Evolutionary conservation across 2,329 filamentous ascomycete genomes (phyloP), one percentile per base, ranked within the genome.

Genomic region (Paecilomyces niveus): DNA sequence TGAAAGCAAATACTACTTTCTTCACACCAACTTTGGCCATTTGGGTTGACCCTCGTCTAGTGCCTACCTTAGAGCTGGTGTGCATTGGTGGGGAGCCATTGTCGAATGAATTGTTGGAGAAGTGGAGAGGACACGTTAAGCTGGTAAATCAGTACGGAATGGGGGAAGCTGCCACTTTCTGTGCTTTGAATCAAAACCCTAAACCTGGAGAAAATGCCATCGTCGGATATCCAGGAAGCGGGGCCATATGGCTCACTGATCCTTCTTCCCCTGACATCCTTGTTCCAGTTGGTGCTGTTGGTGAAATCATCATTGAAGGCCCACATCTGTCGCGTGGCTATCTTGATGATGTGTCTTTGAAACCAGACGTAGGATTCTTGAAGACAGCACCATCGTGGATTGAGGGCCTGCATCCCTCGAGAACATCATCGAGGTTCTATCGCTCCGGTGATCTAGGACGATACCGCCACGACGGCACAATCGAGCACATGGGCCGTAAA

Each of bases 271-370:
- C 64, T 0, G 58, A 65, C 24, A 63, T 57, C 9, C 58, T 67
- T 1, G 58, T 66, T 31, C 69, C 69, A 1, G 56, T 70, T 15
- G 69, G 69, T 8, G 68, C 67, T 2, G 59, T 70, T 0, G 69
- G 69, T 2, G 69, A 71, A 54, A 59, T 71, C 4, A 51, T 71
- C 2, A 62, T 71, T 8, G 68, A 71, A 57, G 69, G 69, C 0
- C 65, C 68, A 0, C 66, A 69, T 35, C 57, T 70, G 6, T 61
- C 67, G 10, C 62, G 63, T 3, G 66, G 67, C 1, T 70, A 70
- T 51, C 59, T 70, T 7, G 66, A 70, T 29, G 51, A 64, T 21
- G 55, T 62, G 0, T 61, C 55, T 26, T 58, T 57, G 3, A 60
- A 60, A 18, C 52, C 64, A 0, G 59, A 64, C 13, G 61, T 45